A percentile compares a stretch with the other conserved stretches of the same genome.
Conservation (phyloP, 2,329 filamentous ascomycete species). For the Epichloe gansuensis region DNA sequence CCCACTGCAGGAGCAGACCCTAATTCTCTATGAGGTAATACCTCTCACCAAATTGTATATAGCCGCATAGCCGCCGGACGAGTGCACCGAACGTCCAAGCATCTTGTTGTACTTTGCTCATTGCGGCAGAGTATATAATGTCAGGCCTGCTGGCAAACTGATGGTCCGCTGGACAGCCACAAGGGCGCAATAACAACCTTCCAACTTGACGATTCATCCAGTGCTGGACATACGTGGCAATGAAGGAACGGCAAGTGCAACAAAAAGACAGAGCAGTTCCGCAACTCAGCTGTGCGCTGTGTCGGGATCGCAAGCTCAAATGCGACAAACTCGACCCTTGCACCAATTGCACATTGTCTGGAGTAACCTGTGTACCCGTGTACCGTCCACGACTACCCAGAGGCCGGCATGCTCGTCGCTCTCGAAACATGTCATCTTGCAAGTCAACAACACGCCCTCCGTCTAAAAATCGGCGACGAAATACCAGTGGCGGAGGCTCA, state of each 20-base stretch:
- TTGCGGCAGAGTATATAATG: slow-evolving; percentile 1
- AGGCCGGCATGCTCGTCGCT: slow-evolving; percentile 10
- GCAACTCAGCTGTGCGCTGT: slow-evolving; percentile 9
- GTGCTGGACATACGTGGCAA: not conserved
- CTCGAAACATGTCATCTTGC: not conserved
- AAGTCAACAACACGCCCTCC: not conserved
- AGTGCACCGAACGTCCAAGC: not conserved
- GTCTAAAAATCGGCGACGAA: not conserved
- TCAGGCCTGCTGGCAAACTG: not conserved
- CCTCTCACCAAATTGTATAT: not conserved
- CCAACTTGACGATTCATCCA: not conserved
- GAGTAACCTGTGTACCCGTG: slow-evolving; percentile 8
- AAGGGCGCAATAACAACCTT: not conserved
- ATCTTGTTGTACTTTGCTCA: not conserved
- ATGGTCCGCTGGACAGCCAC: not conserved
- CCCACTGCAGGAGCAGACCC: not conserved
- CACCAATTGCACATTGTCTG: slow-evolving; percentile 9
- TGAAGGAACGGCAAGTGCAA: slow-evolving; percentile 2
- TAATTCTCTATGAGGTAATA: not conserved
- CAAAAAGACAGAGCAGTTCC: slow-evolving; percentile 4
- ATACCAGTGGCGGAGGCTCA: not conserved
- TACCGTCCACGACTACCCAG: slow-evolving; percentile 9
- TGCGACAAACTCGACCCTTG: slow-evolving; percentile 13
- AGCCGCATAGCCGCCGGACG: not conserved
- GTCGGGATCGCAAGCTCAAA: slow-evolving; percentile 12